Conservation (phyloP, 768 basidiomycete species). For the Chalciporus piperatus region DNA sequence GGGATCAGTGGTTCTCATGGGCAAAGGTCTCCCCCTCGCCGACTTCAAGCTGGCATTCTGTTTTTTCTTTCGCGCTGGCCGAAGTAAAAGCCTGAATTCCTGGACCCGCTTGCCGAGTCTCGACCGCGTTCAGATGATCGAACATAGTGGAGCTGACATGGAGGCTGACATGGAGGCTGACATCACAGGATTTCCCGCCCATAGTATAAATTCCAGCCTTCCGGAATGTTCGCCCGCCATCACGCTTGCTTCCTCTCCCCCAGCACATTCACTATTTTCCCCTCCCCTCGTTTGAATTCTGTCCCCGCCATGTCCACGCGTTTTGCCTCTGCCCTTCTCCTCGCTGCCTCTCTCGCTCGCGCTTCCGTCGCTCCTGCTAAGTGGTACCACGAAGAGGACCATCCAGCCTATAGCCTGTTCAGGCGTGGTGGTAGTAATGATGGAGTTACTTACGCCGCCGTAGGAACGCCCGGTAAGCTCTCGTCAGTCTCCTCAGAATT, state of each 20-base stretch:
- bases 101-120: background rate
- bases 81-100: constrained; percentile 6
- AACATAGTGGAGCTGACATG: constrained; percentile 15
- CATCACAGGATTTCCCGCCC: constrained; percentile 15
- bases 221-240: constrained; percentile 1
- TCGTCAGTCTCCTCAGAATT: background rate
- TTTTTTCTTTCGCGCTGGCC: background rate
- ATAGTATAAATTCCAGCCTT: constrained; percentile 24
- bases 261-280: constrained; percentile 17
- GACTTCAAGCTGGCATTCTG: constrained; percentile 2
- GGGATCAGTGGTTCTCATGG: background rate
- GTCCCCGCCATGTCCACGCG: constrained; percentile 23
- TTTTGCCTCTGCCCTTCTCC: constrained; percentile 23
- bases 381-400: constrained; percentile 65
- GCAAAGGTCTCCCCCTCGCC: background rate
- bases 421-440: constrained; percentile 46
- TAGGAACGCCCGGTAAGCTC: constrained; percentile 58
- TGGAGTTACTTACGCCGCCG: constrained; percentile 46
- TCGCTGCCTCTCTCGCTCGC: constrained; percentile 21
- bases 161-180: constrained; percentile 28
- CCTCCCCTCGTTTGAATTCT: constrained; percentile 42
- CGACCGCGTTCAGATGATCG: constrained; percentile 5
- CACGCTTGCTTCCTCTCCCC: constrained; percentile 5
- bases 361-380: constrained; percentile 19
- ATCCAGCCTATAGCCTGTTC: constrained; percentile 63